Conservation (phyloP, 495 filamentous ascomycete species). For the Neurospora cerealis region DNA sequence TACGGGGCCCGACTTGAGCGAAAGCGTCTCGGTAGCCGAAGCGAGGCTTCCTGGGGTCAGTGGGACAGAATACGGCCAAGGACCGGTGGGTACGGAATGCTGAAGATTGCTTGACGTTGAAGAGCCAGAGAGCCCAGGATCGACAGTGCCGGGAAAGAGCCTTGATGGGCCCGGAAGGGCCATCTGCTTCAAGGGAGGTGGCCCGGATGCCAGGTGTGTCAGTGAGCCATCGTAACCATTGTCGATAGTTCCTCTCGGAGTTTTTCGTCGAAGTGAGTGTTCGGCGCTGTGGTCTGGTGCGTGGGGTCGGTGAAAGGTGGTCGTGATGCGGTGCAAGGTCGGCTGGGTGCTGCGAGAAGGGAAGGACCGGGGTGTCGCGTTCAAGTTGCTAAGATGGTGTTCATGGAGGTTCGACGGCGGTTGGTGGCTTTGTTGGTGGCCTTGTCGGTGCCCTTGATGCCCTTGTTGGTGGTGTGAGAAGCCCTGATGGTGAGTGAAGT, state of each 20-base stretch:
- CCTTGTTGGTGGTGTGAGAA: slow-evolving; percentile 9
- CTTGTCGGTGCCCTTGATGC: not conserved
- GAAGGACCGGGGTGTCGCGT: slow-evolving; percentile 23
- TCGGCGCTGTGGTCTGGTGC: slow-evolving; percentile 40
- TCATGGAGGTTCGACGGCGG: slow-evolving; percentile 10
- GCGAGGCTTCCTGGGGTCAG: not conserved
- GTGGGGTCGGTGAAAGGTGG: slow-evolving; percentile 24
- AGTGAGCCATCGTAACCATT: slow-evolving; percentile 89
- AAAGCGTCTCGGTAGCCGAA: not conserved
- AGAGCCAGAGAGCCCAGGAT: slow-evolving; percentile 6
- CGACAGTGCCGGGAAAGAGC: slow-evolving; percentile 25
- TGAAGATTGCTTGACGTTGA: slow-evolving; percentile 2
- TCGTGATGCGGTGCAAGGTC: slow-evolving; percentile 21
- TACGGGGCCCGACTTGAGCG: slow-evolving; percentile 2
- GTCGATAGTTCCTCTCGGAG: slow-evolving; percentile 84
- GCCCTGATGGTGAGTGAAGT: slow-evolving; percentile 18
- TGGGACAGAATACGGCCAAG: slow-evolving; percentile 15
- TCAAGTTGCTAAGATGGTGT: slow-evolving; percentile 8
- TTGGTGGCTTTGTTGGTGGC: not conserved
- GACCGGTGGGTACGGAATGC: slow-evolving; percentile 4
- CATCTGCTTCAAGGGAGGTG: slow-evolving; percentile 80
- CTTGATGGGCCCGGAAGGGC: slow-evolving; percentile 48
- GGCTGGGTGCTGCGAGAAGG: slow-evolving; percentile 31
- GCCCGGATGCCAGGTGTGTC: slow-evolving; percentile 62
- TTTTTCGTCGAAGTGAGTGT: slow-evolving; percentile 84